phyloP scores from a whole-genome alignment of 2,329 filamentous ascomycete genomes.

The Scorias spongiosa region DNA sequence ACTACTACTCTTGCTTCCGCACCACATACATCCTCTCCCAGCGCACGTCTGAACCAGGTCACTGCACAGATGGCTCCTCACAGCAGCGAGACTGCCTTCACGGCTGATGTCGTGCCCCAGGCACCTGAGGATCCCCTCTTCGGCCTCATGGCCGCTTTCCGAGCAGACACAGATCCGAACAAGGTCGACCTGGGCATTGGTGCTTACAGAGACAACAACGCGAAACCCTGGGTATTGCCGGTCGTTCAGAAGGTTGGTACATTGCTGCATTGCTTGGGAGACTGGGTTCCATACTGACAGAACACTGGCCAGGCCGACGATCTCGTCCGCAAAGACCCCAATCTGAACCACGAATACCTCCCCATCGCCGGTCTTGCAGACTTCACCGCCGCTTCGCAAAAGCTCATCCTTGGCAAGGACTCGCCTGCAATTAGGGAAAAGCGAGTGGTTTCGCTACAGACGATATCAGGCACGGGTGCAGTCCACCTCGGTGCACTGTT shows the following conservation, averaged over 20 bases:
- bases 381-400: slow-evolving; percentile 81
- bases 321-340: slow-evolving; percentile 71
- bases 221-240: slow-evolving; percentile 92
- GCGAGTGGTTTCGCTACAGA: slow-evolving; percentile 70
- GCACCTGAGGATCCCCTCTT: slow-evolving; percentile 94
- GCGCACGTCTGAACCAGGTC: slow-evolving; percentile 38
- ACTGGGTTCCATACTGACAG: too few relatives aligned
- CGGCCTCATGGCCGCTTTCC: slow-evolving; percentile 76
- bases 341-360: slow-evolving; percentile 94
- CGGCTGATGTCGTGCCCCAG: slow-evolving; percentile 62
- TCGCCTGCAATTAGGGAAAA: slow-evolving; percentile 75
- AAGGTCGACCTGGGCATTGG: slow-evolving; percentile 95
- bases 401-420: slow-evolving; percentile 67
- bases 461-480: slow-evolving; percentile 92
- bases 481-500: slow-evolving; percentile 89
- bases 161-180: slow-evolving; percentile 55
- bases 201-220: slow-evolving; percentile 86
- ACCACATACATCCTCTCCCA: slow-evolving; percentile 21
- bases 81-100: slow-evolving; percentile 51
- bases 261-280: not conserved
- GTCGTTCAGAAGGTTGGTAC: slow-evolving; percentile 79
- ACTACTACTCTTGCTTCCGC: too few relatives aligned
- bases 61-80: slow-evolving; percentile 54
- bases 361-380: slow-evolving; percentile 78
- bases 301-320: slow-evolving; percentile 59